Evolutionary conservation across 2,329 filamentous ascomycete genomes (phyloP).

Genomic region (Ascocoryne sarcoides): DNA sequence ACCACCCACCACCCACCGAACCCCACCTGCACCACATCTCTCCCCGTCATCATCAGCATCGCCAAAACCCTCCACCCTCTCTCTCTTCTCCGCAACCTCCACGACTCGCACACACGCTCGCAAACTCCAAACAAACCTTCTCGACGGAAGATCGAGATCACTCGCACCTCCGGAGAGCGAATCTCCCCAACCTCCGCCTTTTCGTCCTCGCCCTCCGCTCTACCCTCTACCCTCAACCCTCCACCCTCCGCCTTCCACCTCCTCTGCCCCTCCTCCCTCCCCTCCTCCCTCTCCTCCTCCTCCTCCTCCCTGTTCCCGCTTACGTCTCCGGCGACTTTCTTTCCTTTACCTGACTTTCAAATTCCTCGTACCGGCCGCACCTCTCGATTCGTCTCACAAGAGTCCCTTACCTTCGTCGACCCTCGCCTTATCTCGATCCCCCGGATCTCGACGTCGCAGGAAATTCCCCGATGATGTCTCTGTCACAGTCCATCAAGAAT

Average conservation of each 20-base stretch:
- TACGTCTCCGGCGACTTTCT: background rate
- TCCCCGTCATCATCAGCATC: too few species aligned
- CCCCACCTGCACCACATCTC: too few species aligned
- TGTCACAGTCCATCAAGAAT: constrained; percentile 94
- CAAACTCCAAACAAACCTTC: too few species aligned
- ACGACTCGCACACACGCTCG: too few species aligned
- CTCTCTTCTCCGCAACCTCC: too few species aligned
- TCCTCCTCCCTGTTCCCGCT: background rate
- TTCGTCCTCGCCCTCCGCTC: background rate
- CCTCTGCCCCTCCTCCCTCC: background rate
- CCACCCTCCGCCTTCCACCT: background rate
- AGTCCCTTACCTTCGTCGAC: background rate
- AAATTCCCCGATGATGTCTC: constrained; percentile 42
- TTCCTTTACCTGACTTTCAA: background rate
- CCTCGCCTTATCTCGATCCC: background rate
- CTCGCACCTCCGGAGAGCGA: too few species aligned
- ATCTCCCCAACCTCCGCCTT: too few species aligned
- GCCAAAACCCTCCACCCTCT: too few species aligned
- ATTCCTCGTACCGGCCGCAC: background rate
- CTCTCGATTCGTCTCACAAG: constrained; percentile 1
- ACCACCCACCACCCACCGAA: too few species aligned
- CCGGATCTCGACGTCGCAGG: too few species aligned
- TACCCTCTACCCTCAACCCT: background rate
- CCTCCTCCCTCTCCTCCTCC: background rate
- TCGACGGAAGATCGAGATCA: too few species aligned